Conservation (phyloP, 2,329 filamentous ascomycete genomes). For the Talaromyces sp. region DNA sequence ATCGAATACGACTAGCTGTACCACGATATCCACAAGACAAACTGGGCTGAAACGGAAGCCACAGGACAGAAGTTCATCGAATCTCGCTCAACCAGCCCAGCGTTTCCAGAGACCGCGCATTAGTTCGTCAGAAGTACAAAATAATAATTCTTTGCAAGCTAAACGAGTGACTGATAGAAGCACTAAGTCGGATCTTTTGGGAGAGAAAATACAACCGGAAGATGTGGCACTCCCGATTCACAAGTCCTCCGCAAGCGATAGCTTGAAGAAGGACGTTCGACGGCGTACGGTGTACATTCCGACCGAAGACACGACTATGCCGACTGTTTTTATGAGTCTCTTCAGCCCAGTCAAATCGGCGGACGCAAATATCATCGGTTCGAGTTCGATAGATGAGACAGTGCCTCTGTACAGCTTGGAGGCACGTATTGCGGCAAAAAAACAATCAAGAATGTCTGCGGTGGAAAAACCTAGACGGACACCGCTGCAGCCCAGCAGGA, state of each 20-base stretch:
- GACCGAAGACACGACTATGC: constrained; percentile 40
- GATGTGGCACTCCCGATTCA: constrained; percentile 15
- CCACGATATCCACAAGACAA: constrained; percentile 12
- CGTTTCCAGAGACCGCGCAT: constrained; percentile 34
- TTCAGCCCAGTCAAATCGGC: constrained; percentile 40
- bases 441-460: constrained; percentile 25
- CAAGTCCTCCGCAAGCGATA: constrained; percentile 22
- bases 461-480: constrained; percentile 31
- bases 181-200: constrained; percentile 6
- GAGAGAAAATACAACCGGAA: constrained; percentile 1
- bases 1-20: constrained; percentile 13
- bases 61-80: constrained; percentile 28
- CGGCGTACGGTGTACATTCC: constrained; percentile 43
- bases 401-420: constrained; percentile 29
- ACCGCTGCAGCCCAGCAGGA: constrained; percentile 47
- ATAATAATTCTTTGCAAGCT: not conserved
- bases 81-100: constrained; percentile 41
- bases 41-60: constrained; percentile 22
- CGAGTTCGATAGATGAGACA: constrained; percentile 21
- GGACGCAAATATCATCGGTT: constrained; percentile 5
- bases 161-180: constrained; percentile 12
- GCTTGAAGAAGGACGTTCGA: constrained; percentile 31
- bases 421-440: constrained; percentile 33
- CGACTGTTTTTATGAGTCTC: constrained; percentile 43
- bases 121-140: constrained; percentile 24